phyloP scores from a whole-genome alignment of 345 rosid genomes.

The Sonneratia caseolaris region DNA sequence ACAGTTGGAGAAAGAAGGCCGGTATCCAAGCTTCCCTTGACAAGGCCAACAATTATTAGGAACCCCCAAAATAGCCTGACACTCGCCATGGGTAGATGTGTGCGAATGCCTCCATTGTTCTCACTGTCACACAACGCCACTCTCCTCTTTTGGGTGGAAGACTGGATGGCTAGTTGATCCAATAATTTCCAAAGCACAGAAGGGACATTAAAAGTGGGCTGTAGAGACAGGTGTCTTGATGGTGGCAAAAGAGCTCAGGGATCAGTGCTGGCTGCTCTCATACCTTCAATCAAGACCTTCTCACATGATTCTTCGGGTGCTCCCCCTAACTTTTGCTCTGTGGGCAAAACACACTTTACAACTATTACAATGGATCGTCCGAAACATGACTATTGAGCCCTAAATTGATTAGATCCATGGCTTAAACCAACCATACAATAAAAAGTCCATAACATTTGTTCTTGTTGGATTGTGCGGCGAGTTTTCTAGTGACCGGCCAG shows the following conservation, averaged over 20 bases:
- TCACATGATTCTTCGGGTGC: background rate
- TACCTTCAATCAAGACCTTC: background rate
- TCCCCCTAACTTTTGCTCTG: background rate
- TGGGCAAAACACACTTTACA: background rate
- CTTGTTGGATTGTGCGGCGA: no score
- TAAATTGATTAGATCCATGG: background rate
- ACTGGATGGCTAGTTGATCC: background rate
- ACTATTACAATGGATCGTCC: background rate
- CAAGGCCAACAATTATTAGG: background rate
- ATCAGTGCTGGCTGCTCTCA: background rate
- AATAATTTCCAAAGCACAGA: background rate
- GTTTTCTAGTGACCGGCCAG: no score
- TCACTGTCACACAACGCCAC: background rate
- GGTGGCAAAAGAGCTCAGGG: background rate
- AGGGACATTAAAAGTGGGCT: background rate
- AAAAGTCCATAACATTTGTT: no score
- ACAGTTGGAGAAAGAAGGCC: background rate
- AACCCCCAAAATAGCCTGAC: background rate
- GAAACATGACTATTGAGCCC: background rate
- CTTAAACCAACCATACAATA: no score
- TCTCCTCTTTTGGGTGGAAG: no score
- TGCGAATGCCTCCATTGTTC: background rate
- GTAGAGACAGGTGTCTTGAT: slow-evolving; percentile 4
- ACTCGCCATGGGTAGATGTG: background rate
- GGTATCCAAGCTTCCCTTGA: background rate